Conservation (phyloP, 2,329 filamentous ascomycete genomes). For the Aquanectria penicillioides region DNA sequence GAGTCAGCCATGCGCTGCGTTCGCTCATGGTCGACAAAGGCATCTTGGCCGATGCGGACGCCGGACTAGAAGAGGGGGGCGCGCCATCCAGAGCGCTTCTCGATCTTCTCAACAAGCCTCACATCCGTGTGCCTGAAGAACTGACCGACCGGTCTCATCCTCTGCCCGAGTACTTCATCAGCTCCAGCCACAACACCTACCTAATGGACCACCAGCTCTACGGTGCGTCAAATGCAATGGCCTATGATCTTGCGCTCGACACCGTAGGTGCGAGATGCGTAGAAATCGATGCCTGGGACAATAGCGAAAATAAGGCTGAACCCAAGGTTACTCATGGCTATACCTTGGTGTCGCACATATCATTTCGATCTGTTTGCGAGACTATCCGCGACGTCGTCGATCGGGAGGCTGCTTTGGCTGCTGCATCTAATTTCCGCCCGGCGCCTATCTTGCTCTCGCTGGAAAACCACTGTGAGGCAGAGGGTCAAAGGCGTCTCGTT, state of each 20-base stretch:
- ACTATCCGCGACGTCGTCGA: constrained; percentile 71
- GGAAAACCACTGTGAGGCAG: constrained; percentile 71
- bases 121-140: constrained; percentile 65
- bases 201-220: constrained; percentile 75
- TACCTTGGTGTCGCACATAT: constrained; percentile 72
- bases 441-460: constrained; percentile 72
- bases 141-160: constrained; percentile 68
- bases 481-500: constrained; percentile 69
- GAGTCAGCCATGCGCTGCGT: constrained; percentile 68
- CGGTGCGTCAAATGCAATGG: constrained; percentile 68
- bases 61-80: constrained; percentile 53
- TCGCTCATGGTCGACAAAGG: constrained; percentile 64
- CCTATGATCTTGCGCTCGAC: constrained; percentile 70
- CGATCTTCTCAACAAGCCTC: constrained; percentile 64
- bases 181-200: constrained; percentile 79
- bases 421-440: constrained; percentile 48
- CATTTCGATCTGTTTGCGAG: constrained; percentile 73
- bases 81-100: constrained; percentile 55
- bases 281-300: constrained; percentile 79
- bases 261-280: constrained; percentile 76
- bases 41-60: constrained; percentile 60
- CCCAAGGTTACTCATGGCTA: constrained; percentile 78
- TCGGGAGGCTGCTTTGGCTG: constrained; percentile 60
- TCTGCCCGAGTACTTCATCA: constrained; percentile 76
- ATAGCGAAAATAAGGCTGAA: constrained; percentile 67